A percentile compares a stretch with the other conserved stretches of the same genome.
Evolutionary conservation across 1,284 basidiomycete species (phyloP).

Genomic region (Rhizopogon parksii): DNA sequence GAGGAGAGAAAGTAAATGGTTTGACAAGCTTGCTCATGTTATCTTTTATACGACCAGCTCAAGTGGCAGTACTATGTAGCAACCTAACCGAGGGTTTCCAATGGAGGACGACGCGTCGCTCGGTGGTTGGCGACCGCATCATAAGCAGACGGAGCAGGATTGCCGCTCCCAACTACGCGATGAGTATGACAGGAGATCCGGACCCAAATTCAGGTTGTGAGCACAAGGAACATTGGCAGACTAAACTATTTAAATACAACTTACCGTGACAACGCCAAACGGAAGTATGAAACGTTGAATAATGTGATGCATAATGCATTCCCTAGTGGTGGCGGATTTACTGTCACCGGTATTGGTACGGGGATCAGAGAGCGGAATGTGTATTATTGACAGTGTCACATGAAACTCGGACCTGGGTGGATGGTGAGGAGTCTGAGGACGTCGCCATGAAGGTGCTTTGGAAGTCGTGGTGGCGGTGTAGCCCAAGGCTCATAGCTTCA

Average conservation of each 20-base stretch:
- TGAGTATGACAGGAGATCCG: not conserved
- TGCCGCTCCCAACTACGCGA: not conserved
- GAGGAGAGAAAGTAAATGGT: not conserved
- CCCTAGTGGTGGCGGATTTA: too few relatives aligned
- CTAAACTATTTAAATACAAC: not conserved
- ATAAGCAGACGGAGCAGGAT: not conserved
- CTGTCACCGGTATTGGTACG: too few relatives aligned
- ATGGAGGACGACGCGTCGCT: not conserved
- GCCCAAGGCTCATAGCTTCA: too few relatives aligned
- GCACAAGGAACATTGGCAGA: not conserved
- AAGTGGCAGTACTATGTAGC: not conserved
- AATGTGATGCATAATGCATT: too few relatives aligned
- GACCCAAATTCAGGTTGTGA: not conserved
- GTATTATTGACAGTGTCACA: too few relatives aligned
- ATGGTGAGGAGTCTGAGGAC: too few relatives aligned
- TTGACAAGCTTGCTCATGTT: not conserved
- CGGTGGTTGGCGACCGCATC: not conserved
- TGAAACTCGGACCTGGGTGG: too few relatives aligned
- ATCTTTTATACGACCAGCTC: not conserved
- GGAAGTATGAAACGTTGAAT: too few relatives aligned
- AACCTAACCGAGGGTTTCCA: not conserved
- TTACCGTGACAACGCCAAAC: not conserved
- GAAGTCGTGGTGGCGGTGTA: too few relatives aligned
- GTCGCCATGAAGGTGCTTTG: too few relatives aligned
- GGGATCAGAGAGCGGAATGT: too few relatives aligned